Percentiles rank a stretch among this genome's conserved stretches.
phyloP scores from a whole-genome alignment of 2,329 filamentous ascomycete species.

The Botrytis pseudocinerea region DNA sequence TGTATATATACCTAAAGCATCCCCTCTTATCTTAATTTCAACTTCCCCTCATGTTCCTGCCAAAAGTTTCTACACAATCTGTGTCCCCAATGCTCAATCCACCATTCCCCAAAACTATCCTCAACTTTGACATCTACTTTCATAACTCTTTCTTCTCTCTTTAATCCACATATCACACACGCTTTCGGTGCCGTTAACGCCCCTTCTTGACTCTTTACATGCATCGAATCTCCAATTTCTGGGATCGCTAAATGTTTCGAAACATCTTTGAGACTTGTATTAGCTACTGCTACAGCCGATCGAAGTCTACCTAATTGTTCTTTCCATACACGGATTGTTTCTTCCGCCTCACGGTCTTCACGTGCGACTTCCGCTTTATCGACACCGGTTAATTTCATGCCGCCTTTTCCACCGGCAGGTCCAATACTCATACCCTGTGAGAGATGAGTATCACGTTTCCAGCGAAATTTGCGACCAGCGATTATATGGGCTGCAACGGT shows the following conservation, averaged over 20 bases:
- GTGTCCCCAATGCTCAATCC: slow-evolving; percentile 87
- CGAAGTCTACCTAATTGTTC: slow-evolving; percentile 73
- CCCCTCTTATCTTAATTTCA: slow-evolving; percentile 47
- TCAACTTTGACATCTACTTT: slow-evolving; percentile 72
- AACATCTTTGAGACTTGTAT: slow-evolving; percentile 44
- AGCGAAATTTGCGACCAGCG: slow-evolving; percentile 80
- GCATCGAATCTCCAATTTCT: slow-evolving; percentile 69
- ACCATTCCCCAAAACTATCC: slow-evolving; percentile 96
- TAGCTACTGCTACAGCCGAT: slow-evolving; percentile 67
- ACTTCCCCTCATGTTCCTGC: slow-evolving; percentile 68
- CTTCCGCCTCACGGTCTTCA: slow-evolving; percentile 81
- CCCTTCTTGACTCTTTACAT: slow-evolving; percentile 68
- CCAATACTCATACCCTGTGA: slow-evolving; percentile 86
- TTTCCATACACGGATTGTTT: slow-evolving; percentile 74
- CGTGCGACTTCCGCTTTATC: slow-evolving; percentile 80
- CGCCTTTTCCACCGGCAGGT: slow-evolving; percentile 69
- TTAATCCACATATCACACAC: slow-evolving; percentile 85
- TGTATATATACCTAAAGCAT: neutral
- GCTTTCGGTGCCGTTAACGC: slow-evolving; percentile 71
- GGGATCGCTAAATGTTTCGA: slow-evolving; percentile 54
- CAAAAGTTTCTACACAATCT: slow-evolving; percentile 81
- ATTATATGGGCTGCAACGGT: slow-evolving; percentile 77
- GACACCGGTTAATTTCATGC: slow-evolving; percentile 88
- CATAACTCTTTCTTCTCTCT: slow-evolving; percentile 77
- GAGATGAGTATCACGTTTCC: slow-evolving; percentile 85